These are phyloP conservation scores for Schizophyllum amplum DNA, from an alignment of 1,284 basidiomycete genomes.

Conservation along the genomic window DNA sequence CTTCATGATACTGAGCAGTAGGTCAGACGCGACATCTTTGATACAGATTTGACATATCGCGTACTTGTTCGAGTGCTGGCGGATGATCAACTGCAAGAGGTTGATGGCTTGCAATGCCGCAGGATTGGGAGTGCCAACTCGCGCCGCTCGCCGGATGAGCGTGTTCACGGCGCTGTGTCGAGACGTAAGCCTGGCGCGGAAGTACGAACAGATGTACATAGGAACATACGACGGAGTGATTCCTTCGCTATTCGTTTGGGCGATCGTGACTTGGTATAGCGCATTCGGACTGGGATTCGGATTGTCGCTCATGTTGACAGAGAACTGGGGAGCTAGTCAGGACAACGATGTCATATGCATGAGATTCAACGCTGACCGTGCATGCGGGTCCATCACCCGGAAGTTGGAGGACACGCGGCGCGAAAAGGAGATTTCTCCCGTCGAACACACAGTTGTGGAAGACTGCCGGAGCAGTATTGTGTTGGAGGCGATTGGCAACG, in stretches of 20 bases:
- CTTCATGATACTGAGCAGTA: slow-evolving; percentile 13
- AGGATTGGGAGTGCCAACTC: slow-evolving; percentile 12
- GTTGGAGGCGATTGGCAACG: slow-evolving; percentile 8
- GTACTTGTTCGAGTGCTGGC: slow-evolving; percentile 15
- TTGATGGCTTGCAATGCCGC: slow-evolving; percentile 13
- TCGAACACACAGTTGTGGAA: slow-evolving; percentile 10
- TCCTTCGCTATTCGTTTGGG: slow-evolving; percentile 4
- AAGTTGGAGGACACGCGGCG: background rate
- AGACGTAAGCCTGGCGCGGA: slow-evolving; percentile 12
- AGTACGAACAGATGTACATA: background rate
- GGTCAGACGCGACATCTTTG: slow-evolving; percentile 22
- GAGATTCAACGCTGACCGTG: background rate
- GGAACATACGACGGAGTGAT: slow-evolving; percentile 6
- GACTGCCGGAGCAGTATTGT: background rate
- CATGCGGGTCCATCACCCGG: slow-evolving; percentile 1
- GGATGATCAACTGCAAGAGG: slow-evolving; percentile 18
- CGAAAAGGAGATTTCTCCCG: slow-evolving; percentile 4
- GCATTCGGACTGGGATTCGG: slow-evolving; percentile 4
- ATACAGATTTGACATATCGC: slow-evolving; percentile 12
- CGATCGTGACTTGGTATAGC: slow-evolving; percentile 5
- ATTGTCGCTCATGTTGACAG: slow-evolving; percentile 10
- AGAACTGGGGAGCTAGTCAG: slow-evolving; percentile 5
- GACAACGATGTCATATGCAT: background rate
- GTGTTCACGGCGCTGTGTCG: slow-evolving; percentile 23
- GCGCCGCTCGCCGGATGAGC: slow-evolving; percentile 7